Evolutionary conservation across 306 rosid genomes (phyloP).

Genomic region (Acacia melanoxylon): DNA sequence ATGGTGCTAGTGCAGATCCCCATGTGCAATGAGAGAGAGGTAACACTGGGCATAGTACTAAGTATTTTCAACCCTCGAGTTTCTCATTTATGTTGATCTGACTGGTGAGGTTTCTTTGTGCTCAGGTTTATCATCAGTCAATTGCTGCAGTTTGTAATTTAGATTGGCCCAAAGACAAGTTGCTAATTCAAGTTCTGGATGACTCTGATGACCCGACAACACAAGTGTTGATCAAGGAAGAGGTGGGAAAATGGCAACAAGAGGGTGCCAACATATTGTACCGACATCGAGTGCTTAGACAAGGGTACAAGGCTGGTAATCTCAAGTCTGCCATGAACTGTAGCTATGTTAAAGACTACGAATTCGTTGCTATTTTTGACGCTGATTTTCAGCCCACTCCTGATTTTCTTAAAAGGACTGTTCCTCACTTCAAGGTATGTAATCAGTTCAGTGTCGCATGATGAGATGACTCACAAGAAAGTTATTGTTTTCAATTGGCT

Average conservation of each 20-base stretch:
- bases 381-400: conserved; percentile 90
- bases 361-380: conserved; percentile 82
- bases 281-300: conserved; percentile 76
- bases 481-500: not conserved
- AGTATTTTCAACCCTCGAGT: not conserved
- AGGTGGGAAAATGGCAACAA: conserved; percentile 77
- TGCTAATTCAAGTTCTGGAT: conserved; percentile 78
- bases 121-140: conserved; percentile 87
- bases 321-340: conserved; percentile 93
- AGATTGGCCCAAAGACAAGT: conserved; percentile 81
- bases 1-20: conserved; percentile 97
- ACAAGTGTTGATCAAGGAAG: conserved; percentile 61
- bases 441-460: not conserved
- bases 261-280: conserved; percentile 78
- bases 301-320: conserved; percentile 92
- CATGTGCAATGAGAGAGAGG: conserved; percentile 95
- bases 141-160: conserved; percentile 81
- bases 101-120: conserved; percentile 19
- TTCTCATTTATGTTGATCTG: conserved; percentile 4
- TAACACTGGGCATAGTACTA: conserved; percentile 6
- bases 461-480: not conserved
- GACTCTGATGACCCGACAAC: conserved; percentile 90
- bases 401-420: conserved; percentile 77
- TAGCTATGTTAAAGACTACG: conserved; percentile 80
- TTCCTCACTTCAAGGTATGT: conserved; percentile 93